Conservation (phyloP, 345 rosid species). For the Brassica napus region DNA sequence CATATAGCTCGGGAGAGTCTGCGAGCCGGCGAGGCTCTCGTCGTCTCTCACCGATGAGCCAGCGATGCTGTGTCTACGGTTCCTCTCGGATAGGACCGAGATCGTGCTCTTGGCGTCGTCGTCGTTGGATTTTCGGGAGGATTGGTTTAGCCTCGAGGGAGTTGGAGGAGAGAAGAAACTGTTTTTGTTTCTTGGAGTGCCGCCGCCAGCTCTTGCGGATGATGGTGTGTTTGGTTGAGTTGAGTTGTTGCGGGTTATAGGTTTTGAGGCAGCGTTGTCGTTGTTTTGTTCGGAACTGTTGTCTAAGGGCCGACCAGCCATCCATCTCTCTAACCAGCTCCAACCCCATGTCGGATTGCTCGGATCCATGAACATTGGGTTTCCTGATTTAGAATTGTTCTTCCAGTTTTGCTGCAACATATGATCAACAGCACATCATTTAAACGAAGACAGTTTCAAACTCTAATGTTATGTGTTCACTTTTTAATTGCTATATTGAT, state of each 20-base stretch:
- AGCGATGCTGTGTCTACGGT: slow-evolving; percentile 73
- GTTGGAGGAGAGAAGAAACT: slow-evolving; percentile 60
- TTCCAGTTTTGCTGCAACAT: slow-evolving; percentile 75
- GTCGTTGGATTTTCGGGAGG: slow-evolving; percentile 61
- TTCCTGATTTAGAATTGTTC: slow-evolving; percentile 60
- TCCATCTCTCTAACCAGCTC: slow-evolving; percentile 99
- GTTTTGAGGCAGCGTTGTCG: slow-evolving; percentile 40
- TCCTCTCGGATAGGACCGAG: slow-evolving; percentile 59
- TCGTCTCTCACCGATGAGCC: slow-evolving; percentile 65
- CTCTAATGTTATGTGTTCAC: neutral
- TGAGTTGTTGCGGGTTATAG: slow-evolving; percentile 61
- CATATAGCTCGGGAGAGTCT: slow-evolving; percentile 82
- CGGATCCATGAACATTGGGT: slow-evolving; percentile 78
- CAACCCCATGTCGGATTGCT: slow-evolving; percentile 95
- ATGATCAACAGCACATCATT: neutral
- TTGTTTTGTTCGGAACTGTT: slow-evolving; percentile 48
- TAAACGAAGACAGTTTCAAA: slow-evolving; percentile 2
- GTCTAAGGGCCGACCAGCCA: slow-evolving; percentile 89
- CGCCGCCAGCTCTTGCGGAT: slow-evolving; percentile 60
- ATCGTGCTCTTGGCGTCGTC: slow-evolving; percentile 74
- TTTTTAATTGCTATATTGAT: neutral
- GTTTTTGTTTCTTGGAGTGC: slow-evolving; percentile 51
- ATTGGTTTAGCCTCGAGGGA: slow-evolving; percentile 54
- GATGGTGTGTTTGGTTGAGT: slow-evolving; percentile 59
- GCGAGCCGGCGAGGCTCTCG: slow-evolving; percentile 70